Evolutionary conservation across 306 rosid species (phyloP), one percentile per base, ranked within the genome.

Genomic region (Fagus sylvatica): DNA sequence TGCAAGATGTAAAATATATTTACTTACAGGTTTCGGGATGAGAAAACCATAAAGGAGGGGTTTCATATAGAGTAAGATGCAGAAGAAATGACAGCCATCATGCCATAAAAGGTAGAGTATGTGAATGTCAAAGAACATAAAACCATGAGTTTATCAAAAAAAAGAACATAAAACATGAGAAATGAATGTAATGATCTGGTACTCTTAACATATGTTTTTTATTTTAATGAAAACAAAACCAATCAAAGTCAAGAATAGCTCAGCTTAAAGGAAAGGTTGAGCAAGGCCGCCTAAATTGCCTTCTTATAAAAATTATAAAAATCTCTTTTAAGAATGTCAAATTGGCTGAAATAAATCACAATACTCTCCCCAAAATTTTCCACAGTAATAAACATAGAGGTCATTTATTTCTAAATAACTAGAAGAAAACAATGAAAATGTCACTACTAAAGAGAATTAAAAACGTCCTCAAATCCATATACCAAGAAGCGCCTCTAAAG

Each of bases 1-100:
- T 46, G 70, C 19, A 77, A 46, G 48, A 56, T 5, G 34, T 41
- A 83, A n/a, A 17, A 37, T 17, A 59, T 28, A 60, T 60, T 62
- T 69, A 83, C 94, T 90, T 69, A 94, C 98, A n/a, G 98, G 62
- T 85, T 91, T 85, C 6, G 97, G 97, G 79, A 95, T 84, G 4
- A 95, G 97, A 78, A 95, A 95, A 73, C 98, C 98, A 1, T 97
- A 88, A 78, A 89, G 96, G 55, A 95, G 98, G 84, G 98, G 84
- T 95, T 95, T 98, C 98, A 95, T 42, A 95, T 42, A n/a, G 98
- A 92, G 84, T 95, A 95, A 74, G 90, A 92, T 36, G 98, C 98
- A 61, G 98, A 95, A 62, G 98, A 95, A 77, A 95, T 22, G 39
- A 95, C 89, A 39, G 98, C 95, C 90, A 91, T 90, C 97, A 92